Conservation (phyloP, 2,329 filamentous ascomycete genomes). For the Epichloe sylvatica region DNA sequence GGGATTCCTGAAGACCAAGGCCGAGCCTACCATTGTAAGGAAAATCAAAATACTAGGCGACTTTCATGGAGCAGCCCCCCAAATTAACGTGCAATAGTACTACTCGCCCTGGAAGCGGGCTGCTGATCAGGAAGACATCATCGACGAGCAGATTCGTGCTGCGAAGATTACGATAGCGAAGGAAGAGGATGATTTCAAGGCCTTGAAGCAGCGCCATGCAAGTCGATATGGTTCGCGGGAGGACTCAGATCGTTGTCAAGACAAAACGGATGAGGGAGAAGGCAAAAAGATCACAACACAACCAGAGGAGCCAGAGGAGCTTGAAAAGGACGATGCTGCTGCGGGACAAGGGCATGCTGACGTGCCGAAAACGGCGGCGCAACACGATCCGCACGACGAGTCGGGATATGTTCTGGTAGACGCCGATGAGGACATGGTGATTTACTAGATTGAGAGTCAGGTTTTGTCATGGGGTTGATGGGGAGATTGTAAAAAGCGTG, state of each 20-base stretch:
- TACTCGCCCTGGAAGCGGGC: constrained; percentile 74
- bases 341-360: not conserved
- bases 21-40: constrained; percentile 60
- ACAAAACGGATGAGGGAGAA: constrained; percentile 21
- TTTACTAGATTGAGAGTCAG: constrained; percentile 48
- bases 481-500: not conserved
- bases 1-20: constrained; percentile 56
- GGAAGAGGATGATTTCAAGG: constrained; percentile 51
- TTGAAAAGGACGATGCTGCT: not conserved
- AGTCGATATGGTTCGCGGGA: constrained; percentile 13
- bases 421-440: constrained; percentile 79
- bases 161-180: constrained; percentile 47
- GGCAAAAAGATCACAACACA: not conserved
- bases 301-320: constrained; percentile 1
- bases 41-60: not conserved
- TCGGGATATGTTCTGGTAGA: constrained; percentile 66
- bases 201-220: constrained; percentile 26
- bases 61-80: not conserved
- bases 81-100: constrained; percentile 38
- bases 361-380: not conserved
- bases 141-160: constrained; percentile 56
- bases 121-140: constrained; percentile 51
- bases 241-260: constrained; percentile 3
- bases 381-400: constrained; percentile 48
- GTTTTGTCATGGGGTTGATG: not conserved